Percentiles rank a stretch among this genome's conserved stretches.
These are phyloP conservation scores for Mycena polygramma DNA, from an alignment of 768 basidiomycete genomes.

Conservation along the genomic window DNA sequence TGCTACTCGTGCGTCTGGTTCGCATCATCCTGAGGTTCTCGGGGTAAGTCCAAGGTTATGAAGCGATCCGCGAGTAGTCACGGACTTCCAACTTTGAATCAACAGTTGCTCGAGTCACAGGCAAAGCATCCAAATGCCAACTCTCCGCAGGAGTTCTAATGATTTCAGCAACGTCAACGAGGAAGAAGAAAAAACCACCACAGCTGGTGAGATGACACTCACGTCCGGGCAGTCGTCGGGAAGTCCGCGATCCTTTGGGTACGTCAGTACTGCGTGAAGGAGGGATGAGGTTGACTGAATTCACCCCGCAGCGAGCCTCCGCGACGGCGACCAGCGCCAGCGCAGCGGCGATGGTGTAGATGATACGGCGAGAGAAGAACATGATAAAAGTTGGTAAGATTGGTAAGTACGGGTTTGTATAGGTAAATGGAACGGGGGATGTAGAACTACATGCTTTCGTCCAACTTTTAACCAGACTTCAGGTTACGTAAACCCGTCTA, in stretches of 20 bases:
- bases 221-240: constrained; percentile 25
- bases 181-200: too few species aligned
- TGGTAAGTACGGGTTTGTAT: too few species aligned
- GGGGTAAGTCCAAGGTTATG: too few species aligned
- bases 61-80: too few species aligned
- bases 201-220: background rate
- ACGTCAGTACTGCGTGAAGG: background rate
- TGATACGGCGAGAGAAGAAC: constrained; percentile 10
- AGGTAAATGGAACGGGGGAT: too few species aligned
- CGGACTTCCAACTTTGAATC: background rate
- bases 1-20: too few species aligned
- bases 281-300: background rate
- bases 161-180: background rate
- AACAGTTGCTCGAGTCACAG: constrained; percentile 17
- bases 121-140: constrained; percentile 11
- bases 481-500: too few species aligned
- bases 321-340: background rate
- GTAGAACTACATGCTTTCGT: too few species aligned
- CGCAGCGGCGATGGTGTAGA: background rate
- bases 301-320: constrained; percentile 6
- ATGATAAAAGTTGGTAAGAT: background rate
- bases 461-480: too few species aligned
- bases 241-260: background rate
- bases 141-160: constrained; percentile 14
- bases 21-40: too few species aligned